Evolutionary conservation across 768 basidiomycete species (phyloP).

Genomic region (Boletus sp.): DNA sequence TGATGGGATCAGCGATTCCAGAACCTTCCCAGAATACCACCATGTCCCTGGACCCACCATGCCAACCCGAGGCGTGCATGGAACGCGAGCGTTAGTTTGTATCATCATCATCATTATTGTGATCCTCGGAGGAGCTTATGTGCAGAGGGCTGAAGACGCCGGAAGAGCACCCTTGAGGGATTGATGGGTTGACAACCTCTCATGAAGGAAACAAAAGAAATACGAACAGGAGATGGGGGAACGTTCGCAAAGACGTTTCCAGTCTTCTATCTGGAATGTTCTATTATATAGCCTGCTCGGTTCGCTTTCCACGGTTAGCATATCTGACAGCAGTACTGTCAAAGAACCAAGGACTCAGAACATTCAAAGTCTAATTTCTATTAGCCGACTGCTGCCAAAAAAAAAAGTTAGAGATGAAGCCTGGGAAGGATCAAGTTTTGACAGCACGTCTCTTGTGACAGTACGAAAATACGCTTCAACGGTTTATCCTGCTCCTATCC

Average conservation of each 20-base stretch:
- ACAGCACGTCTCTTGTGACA: not conserved
- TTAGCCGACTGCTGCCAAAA: not conserved
- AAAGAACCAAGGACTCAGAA: not conserved
- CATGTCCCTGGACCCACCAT: not conserved
- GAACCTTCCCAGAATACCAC: not conserved
- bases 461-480: not conserved
- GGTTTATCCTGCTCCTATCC: not conserved
- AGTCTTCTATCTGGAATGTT: not conserved
- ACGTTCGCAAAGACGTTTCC: not conserved
- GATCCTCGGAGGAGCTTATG: conserved; percentile 2
- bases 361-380: not conserved
- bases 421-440: not conserved
- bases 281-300: not conserved
- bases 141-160: not conserved
- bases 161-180: not conserved
- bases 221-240: not conserved
- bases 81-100: not conserved
- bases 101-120: not conserved
- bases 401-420: not conserved
- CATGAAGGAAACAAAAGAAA: not conserved
- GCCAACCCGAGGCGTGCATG: not conserved
- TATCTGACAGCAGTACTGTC: not conserved
- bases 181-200: not conserved
- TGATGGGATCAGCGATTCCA: conserved; percentile 1
- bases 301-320: not conserved